phyloP scores from a whole-genome alignment of 192 early-diverging fungal species.

The Mortierella hygrophila region DNA sequence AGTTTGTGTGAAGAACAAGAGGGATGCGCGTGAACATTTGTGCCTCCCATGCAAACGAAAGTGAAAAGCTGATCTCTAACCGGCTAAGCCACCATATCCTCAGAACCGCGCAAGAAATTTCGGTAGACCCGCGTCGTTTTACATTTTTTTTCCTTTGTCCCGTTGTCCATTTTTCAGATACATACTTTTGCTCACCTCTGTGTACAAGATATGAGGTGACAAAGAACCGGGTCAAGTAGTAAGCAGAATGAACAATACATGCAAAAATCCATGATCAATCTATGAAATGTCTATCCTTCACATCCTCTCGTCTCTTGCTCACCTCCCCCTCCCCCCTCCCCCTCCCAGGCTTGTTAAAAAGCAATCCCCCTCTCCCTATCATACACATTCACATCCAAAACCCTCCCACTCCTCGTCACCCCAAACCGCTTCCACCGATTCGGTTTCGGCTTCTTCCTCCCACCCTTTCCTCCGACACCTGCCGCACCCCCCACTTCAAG shows the following conservation, averaged over 20 bases:
- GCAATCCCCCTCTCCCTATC: slow-evolving; percentile 5
- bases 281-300: not conserved
- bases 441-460: slow-evolving; percentile 27
- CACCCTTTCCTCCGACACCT: not conserved
- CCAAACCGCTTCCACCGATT: slow-evolving; percentile 19
- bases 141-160: too few relatives aligned
- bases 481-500: too few relatives aligned
- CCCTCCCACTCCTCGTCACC: slow-evolving; percentile 18
- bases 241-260: too few relatives aligned
- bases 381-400: slow-evolving; percentile 17
- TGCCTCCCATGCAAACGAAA: not conserved
- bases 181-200: too few relatives aligned
- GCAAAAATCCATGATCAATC: not conserved
- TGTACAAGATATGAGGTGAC: too few relatives aligned
- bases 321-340: too few relatives aligned
- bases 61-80: not conserved
- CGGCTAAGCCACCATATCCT: not conserved
- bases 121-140: too few relatives aligned
- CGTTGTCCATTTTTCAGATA: too few relatives aligned
- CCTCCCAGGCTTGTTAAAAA: not conserved
- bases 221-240: too few relatives aligned
- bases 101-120: not conserved
- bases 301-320: too few relatives aligned
- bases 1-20: not conserved
- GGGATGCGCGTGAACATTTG: not conserved